Evolutionary conservation across 208 protist genomes (phyloP).

Genomic region (Porcisia deanei): DNA sequence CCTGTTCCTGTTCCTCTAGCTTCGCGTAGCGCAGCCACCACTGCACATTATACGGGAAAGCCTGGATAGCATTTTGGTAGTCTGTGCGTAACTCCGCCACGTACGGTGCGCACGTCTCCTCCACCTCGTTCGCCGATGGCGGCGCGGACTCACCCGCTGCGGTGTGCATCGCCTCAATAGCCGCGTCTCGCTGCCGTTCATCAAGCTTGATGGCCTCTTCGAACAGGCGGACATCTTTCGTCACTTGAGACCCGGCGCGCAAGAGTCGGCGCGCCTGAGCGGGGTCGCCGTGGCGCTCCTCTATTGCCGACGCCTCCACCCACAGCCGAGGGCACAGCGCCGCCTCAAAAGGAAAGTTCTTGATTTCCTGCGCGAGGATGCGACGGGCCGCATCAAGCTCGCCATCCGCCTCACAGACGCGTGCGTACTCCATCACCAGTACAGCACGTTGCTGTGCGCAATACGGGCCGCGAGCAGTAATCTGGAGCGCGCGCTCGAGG

Average conservation of each 20-base stretch:
- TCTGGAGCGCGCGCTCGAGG: conserved; percentile 21
- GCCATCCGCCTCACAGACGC: conserved; percentile 30
- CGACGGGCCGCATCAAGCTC: conserved; percentile 44
- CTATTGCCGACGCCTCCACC: conserved; percentile 74
- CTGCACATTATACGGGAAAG: conserved; percentile 55
- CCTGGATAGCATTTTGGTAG: conserved; percentile 68
- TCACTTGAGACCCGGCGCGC: conserved; percentile 53
- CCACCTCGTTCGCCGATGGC: conserved; percentile 2
- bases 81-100: conserved; percentile 29
- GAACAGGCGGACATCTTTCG: conserved; percentile 45
- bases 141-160: not conserved
- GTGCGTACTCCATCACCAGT: conserved; percentile 75
- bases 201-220: conserved; percentile 43
- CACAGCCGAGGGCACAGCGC: conserved; percentile 73
- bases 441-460: conserved; percentile 68
- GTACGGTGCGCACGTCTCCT: conserved; percentile 26
- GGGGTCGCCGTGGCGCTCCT: conserved; percentile 60
- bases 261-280: conserved; percentile 65
- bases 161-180: conserved; percentile 1
- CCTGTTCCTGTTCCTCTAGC: conserved; percentile 70
- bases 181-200: conserved; percentile 25
- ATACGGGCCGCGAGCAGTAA: conserved; percentile 36
- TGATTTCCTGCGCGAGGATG: conserved; percentile 58
- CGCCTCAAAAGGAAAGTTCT: conserved; percentile 68
- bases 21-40: conserved; percentile 78